A percentile compares a stretch with the other conserved stretches of the same genome.
Conservation (phyloP, 768 basidiomycete genomes). For the Brasilioporus rufonigricans region DNA sequence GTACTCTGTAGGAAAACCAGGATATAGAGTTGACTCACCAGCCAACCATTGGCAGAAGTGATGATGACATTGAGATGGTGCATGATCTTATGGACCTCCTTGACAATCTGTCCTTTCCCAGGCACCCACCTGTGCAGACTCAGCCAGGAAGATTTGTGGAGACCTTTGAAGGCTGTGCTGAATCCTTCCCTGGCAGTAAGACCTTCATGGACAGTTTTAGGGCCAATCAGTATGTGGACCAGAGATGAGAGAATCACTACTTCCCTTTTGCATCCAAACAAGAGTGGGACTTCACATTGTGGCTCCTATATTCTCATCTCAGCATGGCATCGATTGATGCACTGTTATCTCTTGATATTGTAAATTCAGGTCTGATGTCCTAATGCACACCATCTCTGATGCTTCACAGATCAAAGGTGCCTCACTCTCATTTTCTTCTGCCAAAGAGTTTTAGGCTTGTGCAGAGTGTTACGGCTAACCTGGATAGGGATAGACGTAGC, state of each 20-base stretch:
- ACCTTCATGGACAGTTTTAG: neutral
- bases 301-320: neutral
- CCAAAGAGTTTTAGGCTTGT: neutral
- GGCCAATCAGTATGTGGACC: neutral
- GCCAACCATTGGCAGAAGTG: no score
- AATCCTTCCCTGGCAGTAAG: neutral
- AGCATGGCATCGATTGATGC: neutral
- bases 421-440: neutral
- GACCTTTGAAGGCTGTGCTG: neutral
- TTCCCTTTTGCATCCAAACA: neutral
- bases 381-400: neutral
- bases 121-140: neutral
- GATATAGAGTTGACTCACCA: neutral
- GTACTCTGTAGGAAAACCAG: neutral
- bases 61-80: neutral
- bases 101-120: neutral
- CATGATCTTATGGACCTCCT: neutral
- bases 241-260: neutral
- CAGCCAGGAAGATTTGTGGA: neutral
- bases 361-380: slow-evolving; percentile 14
- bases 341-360: neutral
- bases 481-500: no score
- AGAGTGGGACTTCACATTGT: neutral
- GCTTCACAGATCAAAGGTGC: neutral
- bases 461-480: no score